Conservation (phyloP, 2,329 filamentous ascomycete genomes). For the Trichocomaceae sp. region DNA sequence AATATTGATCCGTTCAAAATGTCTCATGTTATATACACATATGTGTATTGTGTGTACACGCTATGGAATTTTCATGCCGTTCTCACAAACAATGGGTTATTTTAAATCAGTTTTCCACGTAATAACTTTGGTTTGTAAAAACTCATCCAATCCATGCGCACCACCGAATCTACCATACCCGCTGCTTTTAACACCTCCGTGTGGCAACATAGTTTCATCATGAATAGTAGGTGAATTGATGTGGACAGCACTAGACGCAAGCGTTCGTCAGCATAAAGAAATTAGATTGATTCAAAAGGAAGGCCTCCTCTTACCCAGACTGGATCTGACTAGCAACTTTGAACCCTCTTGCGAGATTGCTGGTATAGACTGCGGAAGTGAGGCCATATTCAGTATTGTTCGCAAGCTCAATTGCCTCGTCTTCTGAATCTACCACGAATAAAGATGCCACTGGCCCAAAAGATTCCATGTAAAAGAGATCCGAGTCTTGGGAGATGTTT, state of each 20-base stretch:
- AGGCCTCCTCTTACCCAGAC: neutral
- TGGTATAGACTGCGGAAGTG: slow-evolving; percentile 42
- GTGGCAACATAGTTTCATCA: slow-evolving; percentile 5
- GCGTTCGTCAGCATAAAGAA: neutral
- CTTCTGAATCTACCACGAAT: slow-evolving; percentile 43
- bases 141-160: slow-evolving; percentile 2
- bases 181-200: slow-evolving; percentile 7
- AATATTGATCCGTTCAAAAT: no score
- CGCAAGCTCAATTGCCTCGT: slow-evolving; percentile 34
- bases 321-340: neutral
- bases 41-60: no score
- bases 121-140: slow-evolving; percentile 6
- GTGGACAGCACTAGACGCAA: neutral
- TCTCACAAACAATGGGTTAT: no score
- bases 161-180: slow-evolving; percentile 8
- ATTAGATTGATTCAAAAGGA: neutral
- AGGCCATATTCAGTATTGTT: slow-evolving; percentile 39
- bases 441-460: slow-evolving; percentile 66
- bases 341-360: neutral
- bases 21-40: no score
- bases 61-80: no score
- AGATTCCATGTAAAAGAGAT: slow-evolving; percentile 52
- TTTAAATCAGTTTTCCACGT: slow-evolving; percentile 6
- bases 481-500: slow-evolving; percentile 59
- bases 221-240: slow-evolving; percentile 10